Conservation (phyloP, 192 early-diverging fungal species). For the Backusella circina region DNA sequence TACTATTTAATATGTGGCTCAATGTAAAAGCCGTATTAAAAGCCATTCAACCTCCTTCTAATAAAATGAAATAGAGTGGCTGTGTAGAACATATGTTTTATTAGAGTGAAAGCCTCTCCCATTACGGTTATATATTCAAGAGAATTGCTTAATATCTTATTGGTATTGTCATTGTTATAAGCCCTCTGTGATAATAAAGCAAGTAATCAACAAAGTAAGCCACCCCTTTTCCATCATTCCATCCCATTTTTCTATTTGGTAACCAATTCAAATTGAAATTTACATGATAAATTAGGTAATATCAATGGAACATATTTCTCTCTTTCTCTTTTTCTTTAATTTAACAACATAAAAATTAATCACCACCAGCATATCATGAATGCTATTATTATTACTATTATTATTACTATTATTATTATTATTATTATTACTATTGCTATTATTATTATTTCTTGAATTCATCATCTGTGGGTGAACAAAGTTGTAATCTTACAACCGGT, state of each 20-base stretch:
- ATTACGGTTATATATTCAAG: neutral
- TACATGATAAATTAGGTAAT: neutral
- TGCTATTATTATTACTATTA: neutral
- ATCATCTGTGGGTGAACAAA: neutral
- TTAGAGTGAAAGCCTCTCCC: neutral
- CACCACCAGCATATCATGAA: too few species aligned
- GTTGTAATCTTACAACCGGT: neutral
- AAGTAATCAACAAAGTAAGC: neutral
- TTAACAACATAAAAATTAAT: neutral
- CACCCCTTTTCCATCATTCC: neutral
- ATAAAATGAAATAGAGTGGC: neutral
- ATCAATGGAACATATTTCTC: neutral
- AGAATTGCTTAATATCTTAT: neutral
- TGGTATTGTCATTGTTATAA: neutral
- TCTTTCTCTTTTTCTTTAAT: neutral
- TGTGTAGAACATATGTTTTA: neutral
- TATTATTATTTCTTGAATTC: too few species aligned
- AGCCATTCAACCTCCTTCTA: neutral
- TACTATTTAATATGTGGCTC: neutral
- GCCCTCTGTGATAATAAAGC: neutral
- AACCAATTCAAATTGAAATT: neutral
- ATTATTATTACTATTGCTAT: too few species aligned
- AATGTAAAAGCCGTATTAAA: conserved; percentile 1
- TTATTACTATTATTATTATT: neutral
- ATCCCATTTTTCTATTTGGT: neutral